Conservation (phyloP, 306 rosid species). For the Casuarina cunninghamiana region DNA sequence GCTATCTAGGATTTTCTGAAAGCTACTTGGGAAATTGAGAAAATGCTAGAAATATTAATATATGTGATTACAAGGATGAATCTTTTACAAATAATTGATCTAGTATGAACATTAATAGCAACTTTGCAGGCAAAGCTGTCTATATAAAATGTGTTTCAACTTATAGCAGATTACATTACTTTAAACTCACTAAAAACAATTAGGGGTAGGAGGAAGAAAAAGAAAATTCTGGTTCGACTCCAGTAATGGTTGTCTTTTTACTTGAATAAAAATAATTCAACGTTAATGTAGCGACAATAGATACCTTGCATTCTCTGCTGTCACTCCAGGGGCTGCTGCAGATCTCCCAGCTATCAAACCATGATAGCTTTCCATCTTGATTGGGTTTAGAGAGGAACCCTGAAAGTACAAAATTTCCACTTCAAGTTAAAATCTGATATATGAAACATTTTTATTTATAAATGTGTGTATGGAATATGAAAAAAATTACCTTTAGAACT, state of each 20-base stretch:
- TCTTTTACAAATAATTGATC: too few relatives aligned
- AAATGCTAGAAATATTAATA: too few relatives aligned
- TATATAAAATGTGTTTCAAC: too few relatives aligned
- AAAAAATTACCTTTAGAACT: slow-evolving; percentile 51
- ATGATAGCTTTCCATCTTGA: slow-evolving; percentile 41
- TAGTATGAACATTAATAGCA: too few relatives aligned
- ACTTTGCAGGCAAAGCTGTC: too few relatives aligned
- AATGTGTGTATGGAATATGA: neutral
- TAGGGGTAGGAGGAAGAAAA: neutral
- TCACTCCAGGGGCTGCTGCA: slow-evolving; percentile 52
- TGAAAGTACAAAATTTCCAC: slow-evolving; percentile 27
- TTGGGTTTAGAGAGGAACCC: slow-evolving; percentile 69
- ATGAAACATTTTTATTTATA: neutral
- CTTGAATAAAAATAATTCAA: neutral
- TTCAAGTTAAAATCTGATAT: neutral
- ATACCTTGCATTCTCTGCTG: slow-evolving; percentile 66
- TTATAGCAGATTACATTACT: too few relatives aligned
- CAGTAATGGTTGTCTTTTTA: neutral
- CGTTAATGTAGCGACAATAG: neutral
- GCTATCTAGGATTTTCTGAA: too few relatives aligned
- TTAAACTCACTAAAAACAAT: neutral
- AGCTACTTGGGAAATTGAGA: too few relatives aligned
- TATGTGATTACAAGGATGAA: too few relatives aligned
- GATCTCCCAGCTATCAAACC: slow-evolving; percentile 57
- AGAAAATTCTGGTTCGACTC: neutral